These are phyloP conservation scores for Isoetes engelmannii DNA, from an alignment of 83 land plant species.

Conservation along the genomic window DNA sequence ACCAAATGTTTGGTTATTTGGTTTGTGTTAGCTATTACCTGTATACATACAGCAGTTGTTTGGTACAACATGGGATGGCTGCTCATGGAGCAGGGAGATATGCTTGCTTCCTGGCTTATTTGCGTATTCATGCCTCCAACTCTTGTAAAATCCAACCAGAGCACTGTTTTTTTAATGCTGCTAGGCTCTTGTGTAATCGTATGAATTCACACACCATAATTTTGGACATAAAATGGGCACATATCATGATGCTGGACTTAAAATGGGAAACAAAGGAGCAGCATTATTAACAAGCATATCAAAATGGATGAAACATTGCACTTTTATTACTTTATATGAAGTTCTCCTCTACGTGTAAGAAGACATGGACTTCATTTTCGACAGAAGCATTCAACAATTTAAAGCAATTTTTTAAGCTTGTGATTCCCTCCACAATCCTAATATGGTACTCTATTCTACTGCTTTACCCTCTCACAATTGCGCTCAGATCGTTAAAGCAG, in stretches of 20 bases:
- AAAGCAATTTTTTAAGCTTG: slow-evolving; percentile 40
- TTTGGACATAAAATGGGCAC: too few species aligned
- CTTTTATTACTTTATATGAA: slow-evolving; percentile 36
- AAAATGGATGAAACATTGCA: slow-evolving; percentile 42
- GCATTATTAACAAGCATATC: slow-evolving; percentile 47
- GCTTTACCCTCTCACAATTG: background rate
- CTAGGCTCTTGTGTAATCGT: slow-evolving; percentile 22
- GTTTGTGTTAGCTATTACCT: too few species aligned
- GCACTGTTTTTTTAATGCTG: slow-evolving; percentile 34
- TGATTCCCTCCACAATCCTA: slow-evolving; percentile 54
- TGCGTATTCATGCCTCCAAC: too few species aligned
- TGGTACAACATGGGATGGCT: too few species aligned
- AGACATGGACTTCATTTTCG: slow-evolving; percentile 42
- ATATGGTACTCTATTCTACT: slow-evolving; percentile 37
- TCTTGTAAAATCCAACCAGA: slow-evolving; percentile 47
- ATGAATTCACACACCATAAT: slow-evolving; percentile 33
- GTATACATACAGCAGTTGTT: too few species aligned
- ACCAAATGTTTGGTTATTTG: too few species aligned
- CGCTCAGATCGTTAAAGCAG: too few species aligned
- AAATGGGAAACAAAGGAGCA: slow-evolving; percentile 40
- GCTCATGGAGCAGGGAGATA: too few species aligned
- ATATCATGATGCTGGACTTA: slow-evolving; percentile 39
- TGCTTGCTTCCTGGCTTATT: too few species aligned
- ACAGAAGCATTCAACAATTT: slow-evolving; percentile 38
- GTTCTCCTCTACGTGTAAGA: slow-evolving; percentile 35